These are phyloP conservation scores for Cucurbitaria berberidis DNA, from an alignment of 2,329 filamentous ascomycete species.

Conservation along the genomic window DNA sequence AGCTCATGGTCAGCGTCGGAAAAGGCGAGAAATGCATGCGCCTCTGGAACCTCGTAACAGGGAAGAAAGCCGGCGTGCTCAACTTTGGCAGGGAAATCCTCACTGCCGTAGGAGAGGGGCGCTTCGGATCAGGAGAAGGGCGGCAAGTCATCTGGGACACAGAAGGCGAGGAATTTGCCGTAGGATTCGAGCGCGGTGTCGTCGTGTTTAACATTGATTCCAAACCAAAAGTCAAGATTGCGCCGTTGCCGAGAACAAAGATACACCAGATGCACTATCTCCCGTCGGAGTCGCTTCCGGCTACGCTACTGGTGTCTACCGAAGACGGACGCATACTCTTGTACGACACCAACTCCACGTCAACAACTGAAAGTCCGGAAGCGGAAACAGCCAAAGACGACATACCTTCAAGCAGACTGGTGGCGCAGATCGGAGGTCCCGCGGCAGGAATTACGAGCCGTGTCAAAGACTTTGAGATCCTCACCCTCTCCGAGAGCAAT, in stretches of 20 bases:
- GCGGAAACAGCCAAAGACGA: constrained; percentile 52
- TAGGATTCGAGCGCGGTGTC: constrained; percentile 85
- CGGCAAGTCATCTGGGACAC: constrained; percentile 80
- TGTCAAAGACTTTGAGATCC: constrained; percentile 85
- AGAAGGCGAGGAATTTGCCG: constrained; percentile 80
- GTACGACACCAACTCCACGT: constrained; percentile 70
- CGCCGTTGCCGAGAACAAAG: constrained; percentile 74
- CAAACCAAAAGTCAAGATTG: constrained; percentile 74
- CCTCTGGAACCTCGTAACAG: constrained; percentile 95
- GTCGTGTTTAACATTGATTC: constrained; percentile 90
- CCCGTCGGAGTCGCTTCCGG: constrained; percentile 55
- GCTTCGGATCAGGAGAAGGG: constrained; percentile 81
- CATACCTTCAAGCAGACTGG: constrained; percentile 64
- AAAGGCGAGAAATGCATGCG: constrained; percentile 91
- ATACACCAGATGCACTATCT: constrained; percentile 83
- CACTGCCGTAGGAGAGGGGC: constrained; percentile 75
- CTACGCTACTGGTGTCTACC: constrained; percentile 78
- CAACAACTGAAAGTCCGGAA: constrained; percentile 34
- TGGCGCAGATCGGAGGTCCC: constrained; percentile 81
- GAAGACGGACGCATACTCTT: constrained; percentile 90
- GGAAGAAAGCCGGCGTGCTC: constrained; percentile 91
- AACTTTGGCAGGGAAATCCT: constrained; percentile 80
- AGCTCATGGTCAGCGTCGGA: constrained; percentile 92
- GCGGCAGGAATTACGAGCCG: constrained; percentile 70
- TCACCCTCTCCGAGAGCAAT: constrained; percentile 54